Conservation (phyloP, 2,329 filamentous ascomycete species). For the Cyphellophora attinorum region DNA sequence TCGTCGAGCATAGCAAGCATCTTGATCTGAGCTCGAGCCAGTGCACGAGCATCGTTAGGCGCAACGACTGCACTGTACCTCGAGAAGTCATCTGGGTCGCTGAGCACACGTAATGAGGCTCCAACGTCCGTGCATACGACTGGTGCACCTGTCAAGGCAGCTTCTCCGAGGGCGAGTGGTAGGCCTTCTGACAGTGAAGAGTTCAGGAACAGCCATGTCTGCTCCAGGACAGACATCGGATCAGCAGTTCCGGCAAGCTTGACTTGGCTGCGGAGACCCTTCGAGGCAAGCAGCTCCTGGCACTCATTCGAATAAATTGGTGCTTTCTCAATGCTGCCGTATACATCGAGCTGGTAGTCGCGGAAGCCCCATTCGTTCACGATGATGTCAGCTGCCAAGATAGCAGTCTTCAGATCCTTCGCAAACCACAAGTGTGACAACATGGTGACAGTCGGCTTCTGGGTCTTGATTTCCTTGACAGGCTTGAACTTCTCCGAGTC, state of each 20-base stretch:
- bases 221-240: constrained; percentile 45
- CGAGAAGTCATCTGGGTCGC: constrained; percentile 34
- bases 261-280: constrained; percentile 40
- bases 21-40: constrained; percentile 54
- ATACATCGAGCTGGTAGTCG: constrained; percentile 54
- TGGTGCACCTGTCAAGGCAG: constrained; percentile 35
- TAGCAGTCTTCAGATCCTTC: constrained; percentile 57
- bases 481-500: constrained; percentile 56
- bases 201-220: constrained; percentile 47
- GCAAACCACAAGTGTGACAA: constrained; percentile 45
- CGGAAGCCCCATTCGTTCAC: constrained; percentile 58
- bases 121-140: constrained; percentile 34
- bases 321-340: constrained; percentile 54
- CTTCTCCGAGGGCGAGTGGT: constrained; percentile 36
- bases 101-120: constrained; percentile 30
- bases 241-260: constrained; percentile 48
- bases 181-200: constrained; percentile 37
- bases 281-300: constrained; percentile 49
- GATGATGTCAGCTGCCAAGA: constrained; percentile 55
- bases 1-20: constrained; percentile 53
- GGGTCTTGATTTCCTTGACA: constrained; percentile 48
- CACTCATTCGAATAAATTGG: constrained; percentile 52
- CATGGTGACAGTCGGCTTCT: constrained; percentile 55
- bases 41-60: constrained; percentile 51
- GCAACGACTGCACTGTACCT: constrained; percentile 54